Conservation (phyloP, 1,284 basidiomycete species). For the Boletus hoseneyae region DNA sequence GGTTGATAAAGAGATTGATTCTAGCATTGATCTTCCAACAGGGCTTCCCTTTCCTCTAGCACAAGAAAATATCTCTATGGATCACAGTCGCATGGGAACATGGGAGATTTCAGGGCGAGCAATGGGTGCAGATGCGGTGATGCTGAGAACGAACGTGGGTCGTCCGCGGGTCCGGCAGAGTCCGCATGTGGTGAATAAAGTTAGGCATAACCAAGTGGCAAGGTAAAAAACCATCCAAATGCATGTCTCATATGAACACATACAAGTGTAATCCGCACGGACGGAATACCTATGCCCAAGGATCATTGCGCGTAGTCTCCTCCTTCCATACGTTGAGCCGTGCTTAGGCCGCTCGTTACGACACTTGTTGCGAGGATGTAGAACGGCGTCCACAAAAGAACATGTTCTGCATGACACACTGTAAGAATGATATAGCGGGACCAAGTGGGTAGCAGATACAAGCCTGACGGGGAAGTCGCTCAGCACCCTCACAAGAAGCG, state of each 20-base stretch:
- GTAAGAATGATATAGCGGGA: conserved; percentile 2
- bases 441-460: conserved; percentile 10
- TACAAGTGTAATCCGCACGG: conserved; percentile 9
- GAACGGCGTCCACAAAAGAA: conserved; percentile 51
- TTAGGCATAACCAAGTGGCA: conserved; percentile 2
- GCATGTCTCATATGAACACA: conserved; percentile 17
- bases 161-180: background rate
- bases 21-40: too few species aligned
- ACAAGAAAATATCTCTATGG: too few species aligned
- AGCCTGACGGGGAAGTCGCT: conserved; percentile 52
- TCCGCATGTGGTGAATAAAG: background rate
- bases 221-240: conserved; percentile 8
- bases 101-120: background rate
- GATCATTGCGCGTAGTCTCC: conserved; percentile 26
- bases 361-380: conserved; percentile 64
- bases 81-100: background rate
- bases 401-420: conserved; percentile 24
- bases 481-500: conserved; percentile 68
- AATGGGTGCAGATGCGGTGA: background rate
- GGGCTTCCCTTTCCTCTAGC: too few species aligned
- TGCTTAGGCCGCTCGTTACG: conserved; percentile 66
- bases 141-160: too few species aligned
- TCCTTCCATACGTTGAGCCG: conserved; percentile 61
- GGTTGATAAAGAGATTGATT: too few species aligned
- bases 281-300: conserved; percentile 17